Conservation (phyloP, 176 grass and related monocot species). For the Ananas comosus region DNA sequence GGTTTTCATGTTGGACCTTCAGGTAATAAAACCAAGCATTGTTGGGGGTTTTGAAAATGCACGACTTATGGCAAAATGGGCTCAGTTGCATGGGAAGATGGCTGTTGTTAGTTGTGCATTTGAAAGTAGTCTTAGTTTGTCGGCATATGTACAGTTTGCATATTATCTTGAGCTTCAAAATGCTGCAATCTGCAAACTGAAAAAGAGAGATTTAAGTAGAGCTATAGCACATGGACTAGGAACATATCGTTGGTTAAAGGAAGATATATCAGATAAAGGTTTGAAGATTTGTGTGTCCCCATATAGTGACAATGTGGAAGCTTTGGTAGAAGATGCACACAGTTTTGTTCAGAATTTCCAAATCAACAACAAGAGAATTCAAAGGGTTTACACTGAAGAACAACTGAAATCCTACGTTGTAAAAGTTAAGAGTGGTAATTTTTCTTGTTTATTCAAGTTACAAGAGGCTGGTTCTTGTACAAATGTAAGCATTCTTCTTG, state of each 20-base stretch:
- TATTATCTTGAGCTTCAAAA: slow-evolving; percentile 59
- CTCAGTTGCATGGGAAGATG: slow-evolving; percentile 77
- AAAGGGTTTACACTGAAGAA: slow-evolving; percentile 42
- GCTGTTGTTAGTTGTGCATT: slow-evolving; percentile 79
- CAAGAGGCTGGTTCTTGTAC: slow-evolving; percentile 52
- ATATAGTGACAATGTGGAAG: slow-evolving; percentile 39
- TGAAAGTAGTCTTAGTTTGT: slow-evolving; percentile 87
- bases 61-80: slow-evolving; percentile 82
- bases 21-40: slow-evolving; percentile 96
- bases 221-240: slow-evolving; percentile 65
- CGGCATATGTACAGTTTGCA: slow-evolving; percentile 73
- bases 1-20: slow-evolving; percentile 21
- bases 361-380: slow-evolving; percentile 41
- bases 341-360: slow-evolving; percentile 44
- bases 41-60: slow-evolving; percentile 83
- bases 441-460: slow-evolving; percentile 62
- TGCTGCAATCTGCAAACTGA: slow-evolving; percentile 45
- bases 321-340: slow-evolving; percentile 57
- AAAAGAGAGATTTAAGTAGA: slow-evolving; percentile 35
- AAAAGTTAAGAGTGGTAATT: slow-evolving; percentile 39
- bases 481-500: slow-evolving; percentile 46
- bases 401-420: slow-evolving; percentile 43
- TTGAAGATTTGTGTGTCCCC: slow-evolving; percentile 33
- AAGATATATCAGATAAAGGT: slow-evolving; percentile 71
- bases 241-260: slow-evolving; percentile 88